Evolutionary conservation across 2,329 filamentous ascomycete genomes (phyloP), one percentile per base, ranked within the genome.

Genomic region (Ophiocordyceps camponoti-leonardi): DNA sequence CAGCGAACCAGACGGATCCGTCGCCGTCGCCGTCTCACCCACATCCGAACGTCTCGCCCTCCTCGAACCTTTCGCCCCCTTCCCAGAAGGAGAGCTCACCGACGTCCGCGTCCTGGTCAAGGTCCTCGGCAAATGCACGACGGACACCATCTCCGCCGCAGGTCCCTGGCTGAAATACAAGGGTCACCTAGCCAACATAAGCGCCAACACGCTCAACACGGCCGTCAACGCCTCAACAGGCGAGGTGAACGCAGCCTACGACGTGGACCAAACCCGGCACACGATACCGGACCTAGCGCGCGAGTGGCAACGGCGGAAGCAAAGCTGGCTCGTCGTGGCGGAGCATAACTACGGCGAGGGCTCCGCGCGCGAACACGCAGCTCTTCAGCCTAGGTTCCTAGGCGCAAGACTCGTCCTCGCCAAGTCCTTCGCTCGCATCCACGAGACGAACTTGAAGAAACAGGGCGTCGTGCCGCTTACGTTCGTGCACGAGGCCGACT

Each of bases 81-180:
- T 95, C 68, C 88, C 90, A 13, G 53, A 68, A 41, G 66, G 69
- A 2, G 88, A 98, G 45, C 75, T 96, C 28, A 68, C 73, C 40
- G 79, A 77, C 26, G 77, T 98, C 43, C 80, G 80, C 44, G 87
- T 98, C 18, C 81, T 98, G 16, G 90, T 94, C 72, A 96, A 96
- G 68, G 83, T 96, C 51, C 83, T 88, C 51, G 92, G 92, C 52
- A 94, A 98, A 68, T 98, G 92, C 73, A 98, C 92, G 47, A 98
- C 92, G 41, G 92, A 98, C 66, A 96, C 92, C 55, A 98, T 98
- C 65, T 96, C 88, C 35, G 90, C 90, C 31, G 90, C 90, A 1
- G 90, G 90, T 6, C 90, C 90, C 16, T 96, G 90, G 90, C 77
- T 98, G 54, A 96, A 96, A 67, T 98, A 96, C 78, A 96, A 96